Conservation (phyloP, 495 filamentous ascomycete species). For the Daldinia grandis region DNA sequence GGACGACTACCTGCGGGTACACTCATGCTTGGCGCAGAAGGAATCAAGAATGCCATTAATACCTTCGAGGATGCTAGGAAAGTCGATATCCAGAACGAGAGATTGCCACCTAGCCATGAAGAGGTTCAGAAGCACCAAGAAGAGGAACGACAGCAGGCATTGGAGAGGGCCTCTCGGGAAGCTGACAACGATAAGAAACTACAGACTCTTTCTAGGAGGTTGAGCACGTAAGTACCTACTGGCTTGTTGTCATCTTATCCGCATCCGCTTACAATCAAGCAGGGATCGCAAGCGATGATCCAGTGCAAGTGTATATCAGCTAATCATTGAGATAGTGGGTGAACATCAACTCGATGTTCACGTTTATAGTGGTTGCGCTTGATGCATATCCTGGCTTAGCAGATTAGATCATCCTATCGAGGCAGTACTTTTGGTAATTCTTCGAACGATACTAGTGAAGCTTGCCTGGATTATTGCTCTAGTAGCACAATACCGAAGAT, state of each 20-base stretch:
- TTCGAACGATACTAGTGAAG: constrained; percentile 17
- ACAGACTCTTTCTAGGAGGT: constrained; percentile 82
- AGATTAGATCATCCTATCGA: constrained; percentile 27
- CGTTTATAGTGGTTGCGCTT: constrained; percentile 20
- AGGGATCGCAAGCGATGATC: constrained; percentile 47
- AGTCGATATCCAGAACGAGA: constrained; percentile 97
- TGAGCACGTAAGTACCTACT: constrained; percentile 86
- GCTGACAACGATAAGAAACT: constrained; percentile 91
- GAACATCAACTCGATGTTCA: constrained; percentile 23
- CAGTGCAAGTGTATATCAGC: constrained; percentile 21
- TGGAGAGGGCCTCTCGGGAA: constrained; percentile 83
- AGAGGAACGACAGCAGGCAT: constrained; percentile 78
- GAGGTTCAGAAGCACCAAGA: constrained; percentile 83
- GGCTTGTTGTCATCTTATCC: neutral
- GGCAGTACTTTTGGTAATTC: constrained; percentile 22
- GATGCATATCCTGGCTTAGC: constrained; percentile 33
- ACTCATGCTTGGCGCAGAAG: constrained; percentile 96
- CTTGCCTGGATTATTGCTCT: constrained; percentile 21
- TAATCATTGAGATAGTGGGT: constrained; percentile 18
- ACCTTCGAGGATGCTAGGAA: constrained; percentile 98
- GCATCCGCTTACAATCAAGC: constrained; percentile 11
- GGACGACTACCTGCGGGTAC: constrained; percentile 94
- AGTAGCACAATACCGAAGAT: constrained; percentile 4
- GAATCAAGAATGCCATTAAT: constrained; percentile 98
- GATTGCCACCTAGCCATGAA: constrained; percentile 88